Evolutionary conservation across 2,329 filamentous ascomycete genomes (phyloP), one percentile per base, ranked within the genome.

Genomic region (Rutstroemia sp.): DNA sequence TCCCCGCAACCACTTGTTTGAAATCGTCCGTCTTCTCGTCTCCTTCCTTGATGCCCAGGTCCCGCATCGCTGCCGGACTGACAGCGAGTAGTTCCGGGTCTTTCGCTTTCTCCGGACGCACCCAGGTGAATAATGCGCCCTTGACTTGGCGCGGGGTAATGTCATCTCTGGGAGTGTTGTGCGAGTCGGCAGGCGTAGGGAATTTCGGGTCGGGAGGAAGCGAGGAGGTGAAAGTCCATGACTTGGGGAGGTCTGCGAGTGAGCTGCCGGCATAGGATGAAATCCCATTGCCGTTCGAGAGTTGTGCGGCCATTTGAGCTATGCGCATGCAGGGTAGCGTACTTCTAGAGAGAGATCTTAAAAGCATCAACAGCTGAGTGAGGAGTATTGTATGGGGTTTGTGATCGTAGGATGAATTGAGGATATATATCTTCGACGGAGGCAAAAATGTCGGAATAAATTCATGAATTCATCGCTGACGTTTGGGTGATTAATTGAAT

Each of bases 41-140:
- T 2, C 80, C 82, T 1, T 78, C 71, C 19, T 78, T 77, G 58
- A 99, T 82, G 0, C 89, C 88, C n/a, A 99, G 75, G 65, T 96
- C 90, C 51, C 77, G 78, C 73, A 97, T 77, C 0, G 92, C 92
- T 2, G 83, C 83, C 2, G 83, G 79, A 60, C 91, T 96, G 2
- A 95, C 85, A 6, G 83, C 87, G 1, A 97, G 79, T 16, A 99
- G 76, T 67, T 96, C 89, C 0, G 90, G 83, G 21, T 87, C 80
- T 60, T 84, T 76, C 25, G 84, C 80, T 19, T 78, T 72, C 65
- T 92, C 87, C 0, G 94, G 94, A 4, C 91, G 84, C 19, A 99
- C 91, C 78, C 86, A 99, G 8, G 92, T 95, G 73, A 89, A 99
- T 51, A 92, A 73, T 4, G 94, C 92, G 58, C 85, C 82, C 68